Evolutionary conservation across 371 early-diverging fungal genomes (phyloP), one percentile per base, ranked within the genome.

Genomic region (Mucor saturninus): DNA sequence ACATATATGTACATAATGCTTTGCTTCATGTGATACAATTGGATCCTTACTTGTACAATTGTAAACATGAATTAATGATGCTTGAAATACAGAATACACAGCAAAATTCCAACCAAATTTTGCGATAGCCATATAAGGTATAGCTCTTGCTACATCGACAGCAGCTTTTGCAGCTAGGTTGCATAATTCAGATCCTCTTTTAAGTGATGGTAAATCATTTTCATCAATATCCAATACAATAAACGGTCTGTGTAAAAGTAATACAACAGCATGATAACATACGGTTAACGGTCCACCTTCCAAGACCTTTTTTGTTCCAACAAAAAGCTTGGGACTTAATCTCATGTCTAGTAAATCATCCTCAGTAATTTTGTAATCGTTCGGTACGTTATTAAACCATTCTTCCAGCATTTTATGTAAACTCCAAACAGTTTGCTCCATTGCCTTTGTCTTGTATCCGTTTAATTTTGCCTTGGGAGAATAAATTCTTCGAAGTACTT

Each of bases 241-340:
- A 49, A 75, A 86, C 0, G 85, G 87, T 21, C 85, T 69, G 59
- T 86, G 82, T 13, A 86, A 58, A 48, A 86, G 54, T 9, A 85
- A 70, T 6, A 69, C 62, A 10, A 77, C 71, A 14, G 71, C 69
- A 56, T 70, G 61, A 50, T 72, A 77, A 42, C 75, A 77, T 2
- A 72, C 63, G 8, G 77, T 83, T 26, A 86, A 31, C 3, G 80
- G 80, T 9, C 87, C 81, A 6, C 71, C 63, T 11, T 69, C 55
- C 30, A 42, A 39, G 6, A 68, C 15, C 31, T 68, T 67, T 51
- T 61, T 66, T 5, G 67, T 54, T 26, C 51, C 59, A 28, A 55
- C n/a, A 15, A 60, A 52, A n/a, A 59, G n/a, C 2, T 29, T 7
- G n/a, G 52, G 60, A 42, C 52, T 51, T 2, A 11, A 31, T 29